A percentile compares a stretch with the other conserved stretches of the same genome.
phyloP scores from a whole-genome alignment of 83 land plant species.

The Larix sibirica region DNA sequence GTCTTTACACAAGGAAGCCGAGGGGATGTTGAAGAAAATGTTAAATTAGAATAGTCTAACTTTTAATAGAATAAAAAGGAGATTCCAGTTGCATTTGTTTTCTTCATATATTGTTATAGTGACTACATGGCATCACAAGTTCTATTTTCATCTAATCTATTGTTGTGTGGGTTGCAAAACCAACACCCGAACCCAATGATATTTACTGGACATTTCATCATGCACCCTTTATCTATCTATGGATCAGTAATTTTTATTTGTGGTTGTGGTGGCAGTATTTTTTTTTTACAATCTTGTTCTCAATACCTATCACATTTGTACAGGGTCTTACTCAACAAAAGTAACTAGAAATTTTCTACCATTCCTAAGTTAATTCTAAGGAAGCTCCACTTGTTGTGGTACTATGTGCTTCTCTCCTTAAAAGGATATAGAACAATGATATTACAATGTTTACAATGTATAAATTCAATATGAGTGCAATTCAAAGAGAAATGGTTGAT shows the following conservation, averaged over 20 bases:
- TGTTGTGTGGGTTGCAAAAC: constrained; percentile 74
- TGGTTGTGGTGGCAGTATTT: constrained; percentile 50
- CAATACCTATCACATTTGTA: constrained; percentile 67
- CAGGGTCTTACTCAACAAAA: constrained; percentile 78
- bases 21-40: too few relatives aligned
- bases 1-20: too few relatives aligned
- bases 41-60: too few relatives aligned
- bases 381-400: too few relatives aligned
- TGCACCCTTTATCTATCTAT: constrained; percentile 42
- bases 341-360: constrained; percentile 68
- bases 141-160: constrained; percentile 74
- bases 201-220: constrained; percentile 84
- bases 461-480: too few relatives aligned
- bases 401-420: too few relatives aligned
- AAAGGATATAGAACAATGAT: too few relatives aligned
- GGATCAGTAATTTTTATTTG: constrained; percentile 47
- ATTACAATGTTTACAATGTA: too few relatives aligned
- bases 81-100: constrained; percentile 87
- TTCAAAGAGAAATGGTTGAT: too few relatives aligned
- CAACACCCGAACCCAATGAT: constrained; percentile 95
- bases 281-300: constrained; percentile 58
- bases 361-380: constrained; percentile 20
- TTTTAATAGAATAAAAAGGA: constrained; percentile 38
- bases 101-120: constrained; percentile 75
- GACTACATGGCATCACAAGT: constrained; percentile 68